Evolutionary conservation across 441 rosid species (phyloP).

Genomic region (Mallotus japonicus): DNA sequence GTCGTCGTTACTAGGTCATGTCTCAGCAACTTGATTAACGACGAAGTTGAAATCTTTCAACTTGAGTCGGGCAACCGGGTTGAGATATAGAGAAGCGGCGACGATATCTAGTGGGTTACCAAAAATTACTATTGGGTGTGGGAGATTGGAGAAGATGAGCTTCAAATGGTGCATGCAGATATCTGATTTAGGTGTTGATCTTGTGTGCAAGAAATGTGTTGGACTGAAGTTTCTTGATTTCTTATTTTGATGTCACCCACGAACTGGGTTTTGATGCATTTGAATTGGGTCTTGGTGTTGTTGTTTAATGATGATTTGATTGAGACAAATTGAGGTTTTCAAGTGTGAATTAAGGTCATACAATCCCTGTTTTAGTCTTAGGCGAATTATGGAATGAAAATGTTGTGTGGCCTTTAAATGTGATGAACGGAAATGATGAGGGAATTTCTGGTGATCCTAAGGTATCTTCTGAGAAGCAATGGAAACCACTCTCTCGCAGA

Average conservation of each 20-base stretch:
- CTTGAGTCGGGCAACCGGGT: constrained; percentile 58
- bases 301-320: too few relatives aligned
- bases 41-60: constrained; percentile 44
- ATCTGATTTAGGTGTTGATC: constrained; percentile 73
- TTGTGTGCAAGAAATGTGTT: constrained; percentile 70
- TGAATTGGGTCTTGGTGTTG: too few relatives aligned
- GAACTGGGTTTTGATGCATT: too few relatives aligned
- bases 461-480: too few relatives aligned
- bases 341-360: too few relatives aligned
- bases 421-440: constrained; percentile 32
- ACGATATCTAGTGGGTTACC: constrained; percentile 76
- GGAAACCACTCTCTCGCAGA: too few relatives aligned
- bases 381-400: constrained; percentile 85
- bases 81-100: constrained; percentile 74
- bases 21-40: constrained; percentile 29
- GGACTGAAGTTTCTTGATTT: constrained; percentile 67
- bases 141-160: constrained; percentile 59
- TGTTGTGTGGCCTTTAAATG: constrained; percentile 88
- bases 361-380: constrained; percentile 92
- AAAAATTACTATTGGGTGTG: constrained; percentile 69
- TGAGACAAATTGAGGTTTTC: too few relatives aligned
- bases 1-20: constrained; percentile 36
- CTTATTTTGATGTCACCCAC: too few relatives aligned
- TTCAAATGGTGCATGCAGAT: constrained; percentile 96
- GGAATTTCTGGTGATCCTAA: too few relatives aligned